Conservation (phyloP, 306 rosid genomes). For the Vigna hirtella region DNA sequence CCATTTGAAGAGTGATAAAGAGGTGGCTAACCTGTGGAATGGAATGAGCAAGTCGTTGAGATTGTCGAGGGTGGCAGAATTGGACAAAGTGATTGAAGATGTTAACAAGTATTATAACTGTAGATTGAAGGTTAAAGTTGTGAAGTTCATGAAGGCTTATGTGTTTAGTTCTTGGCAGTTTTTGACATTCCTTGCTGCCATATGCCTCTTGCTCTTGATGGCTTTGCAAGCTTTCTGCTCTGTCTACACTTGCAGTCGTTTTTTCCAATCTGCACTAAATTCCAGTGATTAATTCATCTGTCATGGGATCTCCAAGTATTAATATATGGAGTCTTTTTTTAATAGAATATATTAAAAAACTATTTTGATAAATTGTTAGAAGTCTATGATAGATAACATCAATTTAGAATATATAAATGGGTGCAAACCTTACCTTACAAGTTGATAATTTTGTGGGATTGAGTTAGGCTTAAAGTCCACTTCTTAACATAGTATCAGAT, state of each 20-base stretch:
- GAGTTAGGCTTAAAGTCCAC: no score
- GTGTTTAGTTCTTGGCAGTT: conserved; percentile 72
- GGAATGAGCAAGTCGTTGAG: conserved; percentile 77
- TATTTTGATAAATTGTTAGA: no score
- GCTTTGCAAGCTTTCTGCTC: conserved; percentile 53
- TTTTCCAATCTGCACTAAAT: conserved; percentile 20
- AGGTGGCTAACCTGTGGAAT: conserved; percentile 69
- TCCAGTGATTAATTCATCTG: background rate
- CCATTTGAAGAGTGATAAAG: conserved; percentile 73
- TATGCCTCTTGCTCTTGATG: conserved; percentile 61
- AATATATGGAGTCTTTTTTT: background rate
- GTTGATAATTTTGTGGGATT: no score
- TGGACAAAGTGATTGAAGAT: conserved; percentile 81
- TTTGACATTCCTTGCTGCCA: conserved; percentile 64
- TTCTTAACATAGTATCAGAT: no score
- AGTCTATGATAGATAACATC: no score
- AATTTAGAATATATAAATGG: no score
- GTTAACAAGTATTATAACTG: conserved; percentile 68
- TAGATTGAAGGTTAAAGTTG: conserved; percentile 63
- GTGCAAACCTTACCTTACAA: no score
- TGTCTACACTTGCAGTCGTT: conserved; percentile 45
- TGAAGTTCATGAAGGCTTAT: conserved; percentile 55
- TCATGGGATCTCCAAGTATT: background rate
- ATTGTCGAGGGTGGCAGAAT: conserved; percentile 63
- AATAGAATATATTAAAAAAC: no score